These are phyloP conservation scores for Amanita rubescens DNA, from an alignment of 768 basidiomycete species.

Conservation along the genomic window DNA sequence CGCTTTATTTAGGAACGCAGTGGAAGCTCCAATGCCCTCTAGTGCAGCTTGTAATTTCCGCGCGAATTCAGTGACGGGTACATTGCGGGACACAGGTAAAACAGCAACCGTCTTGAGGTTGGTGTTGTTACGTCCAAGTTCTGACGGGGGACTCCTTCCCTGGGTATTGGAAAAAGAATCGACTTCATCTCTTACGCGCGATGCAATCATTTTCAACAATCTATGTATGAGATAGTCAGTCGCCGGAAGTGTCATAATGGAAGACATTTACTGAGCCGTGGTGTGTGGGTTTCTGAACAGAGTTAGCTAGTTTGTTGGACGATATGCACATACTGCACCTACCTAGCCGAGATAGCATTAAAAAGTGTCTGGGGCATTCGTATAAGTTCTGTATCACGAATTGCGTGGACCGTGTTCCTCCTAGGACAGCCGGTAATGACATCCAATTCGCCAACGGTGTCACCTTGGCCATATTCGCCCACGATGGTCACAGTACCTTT, in stretches of 20 bases:
- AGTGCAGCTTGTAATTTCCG: slow-evolving; percentile 82
- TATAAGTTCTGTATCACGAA: slow-evolving; percentile 95
- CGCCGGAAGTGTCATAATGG: background rate
- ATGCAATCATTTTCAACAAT: slow-evolving; percentile 83
- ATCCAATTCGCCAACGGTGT: slow-evolving; percentile 94
- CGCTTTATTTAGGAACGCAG: slow-evolving; percentile 89
- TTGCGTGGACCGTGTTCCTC: slow-evolving; percentile 90
- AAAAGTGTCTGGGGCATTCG: slow-evolving; percentile 96
- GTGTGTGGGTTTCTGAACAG: slow-evolving; percentile 67
- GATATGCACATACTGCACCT: slow-evolving; percentile 12
- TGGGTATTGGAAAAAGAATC: slow-evolving; percentile 50
- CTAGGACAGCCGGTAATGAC: slow-evolving; percentile 89
- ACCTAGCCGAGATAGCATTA: slow-evolving; percentile 92
- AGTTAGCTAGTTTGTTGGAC: background rate
- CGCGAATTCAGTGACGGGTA: slow-evolving; percentile 87
- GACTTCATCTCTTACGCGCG: slow-evolving; percentile 80
- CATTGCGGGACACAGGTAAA: slow-evolving; percentile 76
- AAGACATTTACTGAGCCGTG: slow-evolving; percentile 60
- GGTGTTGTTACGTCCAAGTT: slow-evolving; percentile 67
- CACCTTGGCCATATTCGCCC: slow-evolving; percentile 95
- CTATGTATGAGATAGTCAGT: slow-evolving; percentile 24
- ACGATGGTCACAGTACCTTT: slow-evolving; percentile 72
- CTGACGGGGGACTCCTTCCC: slow-evolving; percentile 43
- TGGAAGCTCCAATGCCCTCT: slow-evolving; percentile 90
- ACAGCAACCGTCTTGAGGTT: slow-evolving; percentile 95